Base-by-base conservation (phyloP, 768 basidiomycete genomes). In the Psilocybe cubensis region DNA sequence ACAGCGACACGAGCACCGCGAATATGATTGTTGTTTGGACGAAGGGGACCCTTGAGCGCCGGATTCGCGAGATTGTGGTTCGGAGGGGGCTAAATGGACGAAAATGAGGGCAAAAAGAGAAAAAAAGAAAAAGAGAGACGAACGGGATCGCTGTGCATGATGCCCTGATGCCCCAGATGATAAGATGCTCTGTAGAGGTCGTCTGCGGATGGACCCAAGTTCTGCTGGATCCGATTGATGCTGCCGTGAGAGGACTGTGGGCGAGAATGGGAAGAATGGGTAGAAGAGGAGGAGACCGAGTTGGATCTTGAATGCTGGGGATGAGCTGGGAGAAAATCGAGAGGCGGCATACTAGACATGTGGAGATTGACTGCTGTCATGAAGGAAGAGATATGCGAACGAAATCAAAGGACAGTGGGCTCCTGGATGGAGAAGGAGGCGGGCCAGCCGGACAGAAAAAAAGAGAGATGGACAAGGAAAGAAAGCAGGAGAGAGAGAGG, bases 291-390 rank as follows among this genome's bases (percentile, higher is more conserved):
- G 41, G 88, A 88, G 70, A 91, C 82, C 18, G 91, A 93, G 70
- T 81, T 84, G 43, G 91, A 91, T 68, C 91, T 83, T 27, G 91
- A 91, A 70, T 90, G 91, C 60, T 79, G 79, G 60, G 77, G 77
- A 61, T 77, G 82, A 52, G 78, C 71, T 46, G 87, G 85, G 52
- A 88, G 75, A 72, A 89, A 91, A 71, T 91, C 89, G 75, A 90
- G 83, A 59, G 88, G 82, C n/a, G n/a, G n/a, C 67, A 85, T 74
- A 71, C 77, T 82, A 61, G 83, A 75, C 80, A 89, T 82, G 72
- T 89, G 87, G 63, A 89, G 79, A 72, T 87, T 88, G 73, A 88
- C 83, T 66, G 88, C 85, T 74, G 88, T 83, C 87, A 91, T 89
- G 57, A 51, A 66, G 64, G 68, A 59, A 24, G 21, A 54, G 23